These are phyloP conservation scores for Leishmania lainsoni DNA, from an alignment of 208 protist genomes.

Conservation along the genomic window DNA sequence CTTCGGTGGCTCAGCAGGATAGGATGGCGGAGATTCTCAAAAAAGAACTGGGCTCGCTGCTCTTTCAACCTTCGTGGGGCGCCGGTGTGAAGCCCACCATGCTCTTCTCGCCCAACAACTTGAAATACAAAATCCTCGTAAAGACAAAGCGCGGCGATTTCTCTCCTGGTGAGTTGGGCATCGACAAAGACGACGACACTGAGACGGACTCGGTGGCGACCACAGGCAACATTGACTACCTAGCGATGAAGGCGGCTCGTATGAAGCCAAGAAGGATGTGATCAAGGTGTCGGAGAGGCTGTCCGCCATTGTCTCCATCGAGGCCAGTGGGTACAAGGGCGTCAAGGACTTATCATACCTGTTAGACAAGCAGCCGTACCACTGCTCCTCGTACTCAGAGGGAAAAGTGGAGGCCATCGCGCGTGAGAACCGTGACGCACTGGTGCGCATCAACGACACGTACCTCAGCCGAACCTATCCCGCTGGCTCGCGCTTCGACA, in stretches of 20 bases:
- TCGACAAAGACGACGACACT: slow-evolving; percentile 47
- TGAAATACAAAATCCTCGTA: slow-evolving; percentile 63
- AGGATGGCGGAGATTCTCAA: slow-evolving; percentile 75
- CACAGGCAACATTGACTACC: slow-evolving; percentile 34
- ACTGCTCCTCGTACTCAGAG: slow-evolving; percentile 68
- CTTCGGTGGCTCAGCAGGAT: slow-evolving; percentile 56
- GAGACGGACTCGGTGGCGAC: slow-evolving; percentile 15
- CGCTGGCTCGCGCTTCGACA: slow-evolving; percentile 85
- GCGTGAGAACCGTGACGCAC: slow-evolving; percentile 29
- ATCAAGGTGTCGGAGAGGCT: slow-evolving; percentile 38
- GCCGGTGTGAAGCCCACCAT: slow-evolving; percentile 39
- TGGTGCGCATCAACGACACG: slow-evolving; percentile 61
- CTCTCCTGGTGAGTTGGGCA: slow-evolving; percentile 22
- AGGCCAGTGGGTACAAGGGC: slow-evolving; percentile 67
- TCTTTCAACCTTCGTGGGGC: slow-evolving; percentile 54
- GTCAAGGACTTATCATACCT: slow-evolving; percentile 65
- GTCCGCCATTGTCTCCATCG: slow-evolving; percentile 63
- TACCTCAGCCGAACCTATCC: slow-evolving; percentile 94
- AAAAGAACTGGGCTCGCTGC: slow-evolving; percentile 49
- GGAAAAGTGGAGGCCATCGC: slow-evolving; percentile 57
- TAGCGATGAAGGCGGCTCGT: slow-evolving; percentile 13
- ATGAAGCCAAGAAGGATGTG: slow-evolving; percentile 32
- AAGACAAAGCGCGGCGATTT: slow-evolving; percentile 55
- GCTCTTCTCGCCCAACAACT: slow-evolving; percentile 54
- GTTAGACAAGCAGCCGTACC: slow-evolving; percentile 52